phyloP scores from a whole-genome alignment of 768 basidiomycete species.

The Boletus rubescentipes region DNA sequence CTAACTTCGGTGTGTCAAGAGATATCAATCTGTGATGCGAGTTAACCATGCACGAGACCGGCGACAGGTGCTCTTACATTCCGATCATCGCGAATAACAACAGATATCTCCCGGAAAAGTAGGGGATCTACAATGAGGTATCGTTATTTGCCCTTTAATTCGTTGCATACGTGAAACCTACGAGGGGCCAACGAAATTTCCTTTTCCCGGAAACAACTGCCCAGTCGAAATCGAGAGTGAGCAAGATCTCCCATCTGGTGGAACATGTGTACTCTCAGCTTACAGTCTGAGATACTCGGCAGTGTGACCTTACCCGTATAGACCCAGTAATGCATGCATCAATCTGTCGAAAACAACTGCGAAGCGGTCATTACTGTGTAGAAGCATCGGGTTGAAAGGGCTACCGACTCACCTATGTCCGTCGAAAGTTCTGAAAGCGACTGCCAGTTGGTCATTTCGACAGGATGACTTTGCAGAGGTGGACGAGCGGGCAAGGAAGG shows the following conservation, averaged over 20 bases:
- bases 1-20: conserved; percentile 34
- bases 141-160: not conserved
- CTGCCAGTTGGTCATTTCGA: conserved; percentile 42
- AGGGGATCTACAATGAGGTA: conserved; percentile 37
- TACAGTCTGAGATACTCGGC: not conserved
- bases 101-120: conserved; percentile 45
- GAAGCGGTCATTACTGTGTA: not conserved
- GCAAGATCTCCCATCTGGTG: conserved; percentile 43
- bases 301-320: conserved; percentile 40
- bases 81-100: conserved; percentile 46
- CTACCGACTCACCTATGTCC: conserved; percentile 35
- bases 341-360: conserved; percentile 40
- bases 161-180: conserved; percentile 25
- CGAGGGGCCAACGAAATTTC: conserved; percentile 49
- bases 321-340: conserved; percentile 44
- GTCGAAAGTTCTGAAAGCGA: conserved; percentile 37
- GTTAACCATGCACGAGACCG: not conserved
- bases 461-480: not conserved
- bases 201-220: conserved; percentile 39
- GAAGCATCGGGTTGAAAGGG: not conserved
- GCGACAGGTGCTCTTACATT: conserved; percentile 34
- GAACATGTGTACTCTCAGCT: not conserved
- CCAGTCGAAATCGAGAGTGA: conserved; percentile 44
- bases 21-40: conserved; percentile 29
- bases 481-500: not conserved